These are phyloP conservation scores for Dendrobium chrysotoxum DNA, from an alignment of 106 monocot genomes.

Conservation along the genomic window DNA sequence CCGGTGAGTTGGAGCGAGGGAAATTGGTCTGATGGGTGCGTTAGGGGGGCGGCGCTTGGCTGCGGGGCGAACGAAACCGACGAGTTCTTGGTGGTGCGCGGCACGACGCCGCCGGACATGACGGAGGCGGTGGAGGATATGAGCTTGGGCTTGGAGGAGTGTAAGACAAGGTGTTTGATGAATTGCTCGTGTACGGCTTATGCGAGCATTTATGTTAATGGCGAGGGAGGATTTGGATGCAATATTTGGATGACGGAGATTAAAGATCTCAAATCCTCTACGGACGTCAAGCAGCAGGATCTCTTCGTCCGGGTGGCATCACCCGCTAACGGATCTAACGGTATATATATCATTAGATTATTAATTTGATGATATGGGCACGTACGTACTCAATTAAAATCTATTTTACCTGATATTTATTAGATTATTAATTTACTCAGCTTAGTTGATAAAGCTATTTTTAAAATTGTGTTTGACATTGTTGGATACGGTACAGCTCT, in stretches of 20 bases:
- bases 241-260: slow-evolving; percentile 37
- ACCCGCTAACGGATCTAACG: too few species aligned
- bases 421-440: too few species aligned
- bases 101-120: slow-evolving; percentile 12
- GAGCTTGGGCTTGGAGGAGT: slow-evolving; percentile 16
- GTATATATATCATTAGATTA: too few species aligned
- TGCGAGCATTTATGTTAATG: slow-evolving; percentile 8
- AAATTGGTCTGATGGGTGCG: slow-evolving; percentile 27
- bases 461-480: too few species aligned
- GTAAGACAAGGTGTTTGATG: slow-evolving; percentile 18
- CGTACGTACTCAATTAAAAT: too few species aligned
- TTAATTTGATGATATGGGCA: too few species aligned
- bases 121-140: background rate
- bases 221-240: slow-evolving; percentile 32
- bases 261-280: slow-evolving; percentile 24
- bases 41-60: slow-evolving; percentile 17
- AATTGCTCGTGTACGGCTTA: slow-evolving; percentile 30
- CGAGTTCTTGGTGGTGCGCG: slow-evolving; percentile 5
- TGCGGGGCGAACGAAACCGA: slow-evolving; percentile 21
- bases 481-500: too few species aligned
- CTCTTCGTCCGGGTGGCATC: slow-evolving; percentile 32
- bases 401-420: too few species aligned
- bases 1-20: slow-evolving; percentile 1
- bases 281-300: slow-evolving; percentile 19
- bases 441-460: too few species aligned